Percentiles rank a stretch among this genome's conserved stretches.
Conservation (phyloP, 2,329 filamentous ascomycete species). For the Xylariaceae sp. region DNA sequence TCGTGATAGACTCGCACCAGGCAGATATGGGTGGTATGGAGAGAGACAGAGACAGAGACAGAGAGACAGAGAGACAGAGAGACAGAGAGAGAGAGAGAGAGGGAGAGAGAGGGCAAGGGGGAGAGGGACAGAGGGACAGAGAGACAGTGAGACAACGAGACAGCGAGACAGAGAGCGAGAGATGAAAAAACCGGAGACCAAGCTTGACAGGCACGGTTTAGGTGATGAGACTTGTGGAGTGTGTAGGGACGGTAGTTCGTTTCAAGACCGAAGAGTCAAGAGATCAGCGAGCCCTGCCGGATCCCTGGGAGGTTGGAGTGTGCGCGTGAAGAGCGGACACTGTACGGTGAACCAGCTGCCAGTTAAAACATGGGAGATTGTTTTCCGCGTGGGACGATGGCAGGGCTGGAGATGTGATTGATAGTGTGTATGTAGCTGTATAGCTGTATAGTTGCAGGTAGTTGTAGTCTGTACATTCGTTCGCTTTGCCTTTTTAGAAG, state of each 20-base stretch:
- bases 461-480: background rate
- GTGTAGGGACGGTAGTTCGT: slow-evolving; percentile 29
- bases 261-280: slow-evolving; percentile 34
- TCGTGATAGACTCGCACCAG: slow-evolving; percentile 25
- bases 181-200: slow-evolving; percentile 16
- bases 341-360: slow-evolving; percentile 20
- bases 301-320: slow-evolving; percentile 30
- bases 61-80: slow-evolving; percentile 18
- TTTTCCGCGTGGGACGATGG: slow-evolving; percentile 9
- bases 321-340: slow-evolving; percentile 19
- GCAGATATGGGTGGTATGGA: slow-evolving; percentile 3
- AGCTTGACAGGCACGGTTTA: slow-evolving; percentile 2
- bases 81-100: slow-evolving; percentile 27
- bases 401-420: slow-evolving; percentile 8
- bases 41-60: background rate
- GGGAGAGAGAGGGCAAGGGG: slow-evolving; percentile 28
- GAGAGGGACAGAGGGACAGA: background rate
- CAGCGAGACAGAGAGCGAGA: slow-evolving; percentile 25
- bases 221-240: slow-evolving; percentile 33
- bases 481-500: too few relatives aligned
- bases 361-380: slow-evolving; percentile 11
- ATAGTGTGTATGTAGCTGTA: background rate
- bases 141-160: background rate
- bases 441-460: background rate
- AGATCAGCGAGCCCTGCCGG: slow-evolving; percentile 33